A percentile compares a stretch with the other conserved stretches of the same genome.
Conservation (phyloP, 768 basidiomycete genomes). For the Lentinula sp. region DNA sequence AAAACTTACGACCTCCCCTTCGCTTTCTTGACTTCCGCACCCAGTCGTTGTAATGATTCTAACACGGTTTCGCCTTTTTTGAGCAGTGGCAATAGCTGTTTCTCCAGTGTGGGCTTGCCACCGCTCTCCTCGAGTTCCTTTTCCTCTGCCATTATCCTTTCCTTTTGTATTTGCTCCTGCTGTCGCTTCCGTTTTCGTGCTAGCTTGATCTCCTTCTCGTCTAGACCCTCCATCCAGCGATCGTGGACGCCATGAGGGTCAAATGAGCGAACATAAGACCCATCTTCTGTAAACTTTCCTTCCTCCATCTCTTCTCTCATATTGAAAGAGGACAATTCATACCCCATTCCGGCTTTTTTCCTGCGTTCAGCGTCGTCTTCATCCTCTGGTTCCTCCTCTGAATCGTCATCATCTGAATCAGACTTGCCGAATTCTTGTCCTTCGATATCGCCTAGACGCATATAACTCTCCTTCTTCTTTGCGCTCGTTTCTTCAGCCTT, state of each 20-base stretch:
- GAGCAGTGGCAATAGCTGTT: conserved; percentile 65
- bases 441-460: conserved; percentile 92
- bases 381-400: conserved; percentile 54
- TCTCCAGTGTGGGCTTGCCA: conserved; percentile 56
- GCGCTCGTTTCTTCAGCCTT: conserved; percentile 27
- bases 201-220: conserved; percentile 79
- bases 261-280: conserved; percentile 76
- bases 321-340: conserved; percentile 91
- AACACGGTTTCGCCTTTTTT: conserved; percentile 90
- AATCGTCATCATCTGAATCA: conserved; percentile 36
- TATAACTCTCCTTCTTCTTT: conserved; percentile 62
- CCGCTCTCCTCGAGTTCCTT: conserved; percentile 64
- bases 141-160: conserved; percentile 69
- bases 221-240: conserved; percentile 90
- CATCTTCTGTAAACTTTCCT: conserved; percentile 94
- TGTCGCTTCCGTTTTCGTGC: conserved; percentile 73
- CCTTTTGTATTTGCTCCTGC: conserved; percentile 66
- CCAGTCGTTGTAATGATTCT: conserved; percentile 83
- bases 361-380: conserved; percentile 74
- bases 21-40: conserved; percentile 56
- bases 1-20: conserved; percentile 26
- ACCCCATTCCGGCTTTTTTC: conserved; percentile 89
- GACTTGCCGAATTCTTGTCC: conserved; percentile 84
- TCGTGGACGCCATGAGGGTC: conserved; percentile 93
- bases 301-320: conserved; percentile 99